Percentiles rank a stretch among this genome's conserved stretches.
Evolutionary conservation across 2,329 filamentous ascomycete genomes (phyloP).

Genomic region (Cladosporium sp.): DNA sequence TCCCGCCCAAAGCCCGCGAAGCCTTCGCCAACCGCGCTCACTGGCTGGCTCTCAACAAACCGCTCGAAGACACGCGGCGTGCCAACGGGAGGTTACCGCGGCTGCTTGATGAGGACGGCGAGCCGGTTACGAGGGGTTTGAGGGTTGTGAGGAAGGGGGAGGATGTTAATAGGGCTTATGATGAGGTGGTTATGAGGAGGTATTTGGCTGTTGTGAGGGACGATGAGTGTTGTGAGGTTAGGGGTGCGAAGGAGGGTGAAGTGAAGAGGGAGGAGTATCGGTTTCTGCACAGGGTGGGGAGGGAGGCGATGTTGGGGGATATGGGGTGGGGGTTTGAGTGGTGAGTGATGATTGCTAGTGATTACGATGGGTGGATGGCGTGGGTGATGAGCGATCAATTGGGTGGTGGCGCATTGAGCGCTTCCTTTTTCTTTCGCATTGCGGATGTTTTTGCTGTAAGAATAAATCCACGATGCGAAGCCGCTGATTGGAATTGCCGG

Average conservation of each 20-base stretch:
- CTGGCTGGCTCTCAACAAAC: background rate
- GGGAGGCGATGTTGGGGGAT: conserved; percentile 13
- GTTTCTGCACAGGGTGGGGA: background rate
- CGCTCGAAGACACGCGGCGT: background rate
- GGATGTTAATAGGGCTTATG: background rate
- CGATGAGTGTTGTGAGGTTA: background rate
- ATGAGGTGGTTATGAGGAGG: background rate
- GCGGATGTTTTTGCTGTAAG: background rate
- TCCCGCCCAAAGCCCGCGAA: conserved; percentile 3
- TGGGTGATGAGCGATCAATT: background rate
- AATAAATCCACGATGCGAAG: too few species aligned
- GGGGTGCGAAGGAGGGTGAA: too few species aligned
- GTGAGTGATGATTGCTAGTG: background rate
- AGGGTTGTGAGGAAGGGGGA: background rate
- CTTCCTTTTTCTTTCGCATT: background rate
- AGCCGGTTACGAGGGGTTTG: background rate
- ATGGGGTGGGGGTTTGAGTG: background rate
- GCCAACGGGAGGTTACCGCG: background rate
- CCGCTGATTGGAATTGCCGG: background rate
- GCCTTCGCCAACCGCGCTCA: conserved; percentile 4
- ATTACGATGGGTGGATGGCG: background rate
- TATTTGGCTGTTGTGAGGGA: background rate
- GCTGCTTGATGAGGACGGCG: background rate
- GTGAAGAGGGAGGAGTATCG: background rate
- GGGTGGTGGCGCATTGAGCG: background rate